A percentile compares a stretch with the other conserved stretches of the same genome.
Evolutionary conservation across 192 early-diverging fungal species (phyloP).

Genomic region (Backusella circina): DNA sequence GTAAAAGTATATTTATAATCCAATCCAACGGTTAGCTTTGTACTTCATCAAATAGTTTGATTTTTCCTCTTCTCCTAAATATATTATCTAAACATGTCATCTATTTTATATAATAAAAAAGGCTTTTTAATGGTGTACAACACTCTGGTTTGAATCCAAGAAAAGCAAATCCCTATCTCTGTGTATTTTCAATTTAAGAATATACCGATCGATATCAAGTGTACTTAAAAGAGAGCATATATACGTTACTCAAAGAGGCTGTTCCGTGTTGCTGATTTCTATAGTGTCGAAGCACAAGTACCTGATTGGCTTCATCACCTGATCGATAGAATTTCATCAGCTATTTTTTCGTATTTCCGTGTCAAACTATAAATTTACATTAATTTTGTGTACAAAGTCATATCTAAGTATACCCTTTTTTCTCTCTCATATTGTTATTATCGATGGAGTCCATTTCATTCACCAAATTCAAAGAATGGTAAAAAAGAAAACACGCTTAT

Average conservation of each 20-base stretch:
- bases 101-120: too few relatives aligned
- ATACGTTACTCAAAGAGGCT: neutral
- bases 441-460: slow-evolving; percentile 5
- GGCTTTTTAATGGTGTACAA: neutral
- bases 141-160: neutral
- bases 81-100: too few relatives aligned
- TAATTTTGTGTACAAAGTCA: neutral
- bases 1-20: too few relatives aligned
- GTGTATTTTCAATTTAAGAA: neutral
- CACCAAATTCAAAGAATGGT: neutral
- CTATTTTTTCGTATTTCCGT: neutral
- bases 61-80: too few relatives aligned
- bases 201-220: neutral
- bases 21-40: too few relatives aligned
- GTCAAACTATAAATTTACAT: neutral
- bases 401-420: neutral
- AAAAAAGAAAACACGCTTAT: neutral
- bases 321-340: neutral
- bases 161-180: neutral
- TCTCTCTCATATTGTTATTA: neutral
- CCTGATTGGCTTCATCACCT: neutral
- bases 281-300: neutral
- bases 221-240: neutral
- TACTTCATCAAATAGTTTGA: too few relatives aligned
- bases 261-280: neutral